A percentile compares a stretch with the other conserved stretches of the same genome.
Evolutionary conservation across 2,329 filamentous ascomycete genomes (phyloP).

Genomic region (Dendrostoma leiphaemia): DNA sequence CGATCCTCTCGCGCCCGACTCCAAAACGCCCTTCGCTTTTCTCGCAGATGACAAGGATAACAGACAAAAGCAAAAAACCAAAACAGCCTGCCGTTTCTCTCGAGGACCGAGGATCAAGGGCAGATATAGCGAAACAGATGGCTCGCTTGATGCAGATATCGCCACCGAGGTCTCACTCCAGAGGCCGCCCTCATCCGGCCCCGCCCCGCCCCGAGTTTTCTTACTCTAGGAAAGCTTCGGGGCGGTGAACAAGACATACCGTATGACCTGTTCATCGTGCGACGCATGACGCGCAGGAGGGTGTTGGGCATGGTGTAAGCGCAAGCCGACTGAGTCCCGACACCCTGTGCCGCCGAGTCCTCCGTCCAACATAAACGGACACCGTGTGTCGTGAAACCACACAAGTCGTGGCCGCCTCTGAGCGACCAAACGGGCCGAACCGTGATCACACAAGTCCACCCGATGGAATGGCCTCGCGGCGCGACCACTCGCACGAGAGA

Average conservation of each 20-base stretch:
- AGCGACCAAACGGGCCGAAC: neutral
- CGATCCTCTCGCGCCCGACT: neutral
- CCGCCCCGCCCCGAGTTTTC: neutral
- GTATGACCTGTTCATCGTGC: too few relatives aligned
- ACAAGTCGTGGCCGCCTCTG: too few relatives aligned
- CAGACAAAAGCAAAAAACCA: neutral
- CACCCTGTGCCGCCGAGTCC: too few relatives aligned
- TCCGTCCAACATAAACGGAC: too few relatives aligned
- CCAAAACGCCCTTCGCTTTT: slow-evolving; percentile 16
- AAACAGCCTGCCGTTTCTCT: neutral
- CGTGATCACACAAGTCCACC: neutral
- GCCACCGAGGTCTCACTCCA: neutral
- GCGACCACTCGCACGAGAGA: neutral
- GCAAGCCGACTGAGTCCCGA: too few relatives aligned
- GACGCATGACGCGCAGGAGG: too few relatives aligned
- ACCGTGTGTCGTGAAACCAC: too few relatives aligned
- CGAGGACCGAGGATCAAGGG: neutral
- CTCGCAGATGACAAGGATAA: neutral
- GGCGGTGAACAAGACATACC: too few relatives aligned
- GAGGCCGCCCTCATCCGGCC: neutral
- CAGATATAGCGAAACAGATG: neutral
- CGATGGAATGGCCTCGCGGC: too few relatives aligned
- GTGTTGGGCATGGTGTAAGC: too few relatives aligned
- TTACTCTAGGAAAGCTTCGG: too few relatives aligned
- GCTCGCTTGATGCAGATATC: slow-evolving; percentile 5